phyloP scores from a whole-genome alignment of 129 eudicot genomes.

The Helianthus tuberosus region DNA sequence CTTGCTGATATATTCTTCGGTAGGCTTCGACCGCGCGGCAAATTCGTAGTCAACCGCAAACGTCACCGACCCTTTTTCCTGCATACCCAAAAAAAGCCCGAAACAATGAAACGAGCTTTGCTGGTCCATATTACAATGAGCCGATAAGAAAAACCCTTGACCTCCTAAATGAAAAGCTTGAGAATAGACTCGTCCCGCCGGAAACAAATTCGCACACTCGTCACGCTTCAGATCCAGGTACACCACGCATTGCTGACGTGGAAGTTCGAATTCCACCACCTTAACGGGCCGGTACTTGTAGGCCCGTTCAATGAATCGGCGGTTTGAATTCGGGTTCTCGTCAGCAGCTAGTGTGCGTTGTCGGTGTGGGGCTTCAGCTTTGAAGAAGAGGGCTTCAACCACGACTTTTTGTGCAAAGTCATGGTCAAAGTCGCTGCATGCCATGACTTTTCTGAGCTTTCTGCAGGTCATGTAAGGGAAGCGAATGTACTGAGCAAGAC shows the following conservation, averaged over 20 bases:
- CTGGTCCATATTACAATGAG: constrained; percentile 84
- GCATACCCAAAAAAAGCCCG: constrained; percentile 79
- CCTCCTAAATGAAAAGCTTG: constrained; percentile 86
- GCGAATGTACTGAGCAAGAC: constrained; percentile 71
- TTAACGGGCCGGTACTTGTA: constrained; percentile 86
- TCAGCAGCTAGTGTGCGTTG: constrained; percentile 67
- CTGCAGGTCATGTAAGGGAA: constrained; percentile 87
- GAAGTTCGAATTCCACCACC: constrained; percentile 72
- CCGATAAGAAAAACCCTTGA: constrained; percentile 79
- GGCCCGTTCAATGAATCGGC: constrained; percentile 59
- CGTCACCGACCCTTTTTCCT: constrained; percentile 73
- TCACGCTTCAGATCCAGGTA: constrained; percentile 71
- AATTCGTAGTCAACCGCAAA: constrained; percentile 83
- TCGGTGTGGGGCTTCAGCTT: constrained; percentile 79
- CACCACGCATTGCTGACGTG: constrained; percentile 82
- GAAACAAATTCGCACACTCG: constrained; percentile 62
- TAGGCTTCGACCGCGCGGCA: constrained; percentile 74
- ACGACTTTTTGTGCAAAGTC: constrained; percentile 71
- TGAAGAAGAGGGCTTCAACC: constrained; percentile 78
- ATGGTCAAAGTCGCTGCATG: constrained; percentile 75
- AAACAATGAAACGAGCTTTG: constrained; percentile 83
- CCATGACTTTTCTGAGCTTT: constrained; percentile 70
- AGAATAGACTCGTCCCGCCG: constrained; percentile 75
- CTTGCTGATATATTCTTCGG: constrained; percentile 71
- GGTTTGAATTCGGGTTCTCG: constrained; percentile 45